A percentile compares a stretch with the other conserved stretches of the same genome.
Evolutionary conservation across 352 stramenopile genomes (phyloP).

Genomic region (Phytophthora crassamura): DNA sequence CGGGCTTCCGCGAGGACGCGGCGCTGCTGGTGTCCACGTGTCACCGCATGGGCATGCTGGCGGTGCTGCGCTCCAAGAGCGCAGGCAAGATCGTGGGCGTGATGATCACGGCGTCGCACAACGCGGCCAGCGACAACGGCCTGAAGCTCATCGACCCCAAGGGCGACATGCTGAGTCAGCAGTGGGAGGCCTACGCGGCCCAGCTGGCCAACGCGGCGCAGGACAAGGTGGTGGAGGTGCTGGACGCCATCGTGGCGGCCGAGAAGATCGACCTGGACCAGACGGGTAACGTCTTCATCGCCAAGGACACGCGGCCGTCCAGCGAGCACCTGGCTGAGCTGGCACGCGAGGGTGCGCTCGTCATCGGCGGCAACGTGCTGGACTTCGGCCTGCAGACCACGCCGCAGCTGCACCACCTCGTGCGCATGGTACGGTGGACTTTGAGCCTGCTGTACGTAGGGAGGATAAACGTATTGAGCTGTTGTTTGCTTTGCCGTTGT

Average conservation of each 20-base stretch:
- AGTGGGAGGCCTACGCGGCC: conserved; percentile 90
- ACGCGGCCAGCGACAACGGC: conserved; percentile 92
- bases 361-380: conserved; percentile 90
- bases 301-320: conserved; percentile 93
- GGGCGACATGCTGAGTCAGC: conserved; percentile 92
- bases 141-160: conserved; percentile 95
- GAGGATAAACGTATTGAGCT: neutral
- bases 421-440: conserved; percentile 83
- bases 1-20: conserved; percentile 95
- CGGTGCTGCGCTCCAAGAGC: conserved; percentile 82
- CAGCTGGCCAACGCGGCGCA: conserved; percentile 82
- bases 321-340: conserved; percentile 90
- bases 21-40: conserved; percentile 91
- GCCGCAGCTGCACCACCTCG: conserved; percentile 97
- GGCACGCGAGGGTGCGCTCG: conserved; percentile 87
- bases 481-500: conserved; percentile 1
- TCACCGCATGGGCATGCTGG: conserved; percentile 93
- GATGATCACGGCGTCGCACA: conserved; percentile 97
- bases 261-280: conserved; percentile 89
- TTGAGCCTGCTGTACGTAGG: neutral
- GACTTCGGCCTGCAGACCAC: conserved; percentile 98
- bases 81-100: conserved; percentile 88
- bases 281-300: conserved; percentile 88
- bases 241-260: conserved; percentile 69
- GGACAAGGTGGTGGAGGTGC: conserved; percentile 87